A percentile compares a stretch with the other conserved stretches of the same genome.
Evolutionary conservation across 805 yeast genomes (phyloP).

Genomic region (Gaillardinia entomophila): DNA sequence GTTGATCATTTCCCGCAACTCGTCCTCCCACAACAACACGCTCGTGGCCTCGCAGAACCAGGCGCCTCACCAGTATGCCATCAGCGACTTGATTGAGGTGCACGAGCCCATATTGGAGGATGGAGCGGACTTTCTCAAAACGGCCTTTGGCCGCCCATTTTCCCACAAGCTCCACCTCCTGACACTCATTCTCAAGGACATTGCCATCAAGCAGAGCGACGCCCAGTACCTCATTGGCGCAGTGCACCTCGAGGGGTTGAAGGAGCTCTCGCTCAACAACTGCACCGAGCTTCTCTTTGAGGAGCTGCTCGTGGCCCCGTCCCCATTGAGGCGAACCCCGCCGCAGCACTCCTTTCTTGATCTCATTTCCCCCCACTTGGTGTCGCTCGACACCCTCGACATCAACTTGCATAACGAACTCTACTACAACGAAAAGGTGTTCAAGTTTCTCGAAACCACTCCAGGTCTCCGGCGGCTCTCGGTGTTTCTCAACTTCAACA

Average conservation of each 20-base stretch:
- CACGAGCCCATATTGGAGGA: conserved; percentile 4
- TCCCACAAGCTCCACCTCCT: conserved; percentile 2
- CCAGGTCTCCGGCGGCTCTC: conserved; percentile 2
- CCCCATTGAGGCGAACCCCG: conserved; percentile 6
- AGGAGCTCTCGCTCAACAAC: conserved; percentile 5
- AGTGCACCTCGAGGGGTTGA: conserved; percentile 3
- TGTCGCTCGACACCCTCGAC: conserved; percentile 2
- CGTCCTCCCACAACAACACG: background rate
- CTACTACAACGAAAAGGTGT: conserved; percentile 4
- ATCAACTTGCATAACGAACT: conserved; percentile 9
- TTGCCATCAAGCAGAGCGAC: conserved; percentile 5
- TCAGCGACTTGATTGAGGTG: conserved; percentile 1
- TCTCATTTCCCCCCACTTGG: conserved; percentile 3
- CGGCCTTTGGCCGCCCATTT: conserved; percentile 1
- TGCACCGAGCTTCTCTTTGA: conserved; percentile 7
- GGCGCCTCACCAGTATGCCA: background rate
- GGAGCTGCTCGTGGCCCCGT: background rate
- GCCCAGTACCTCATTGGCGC: conserved; percentile 1
- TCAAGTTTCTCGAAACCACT: conserved; percentile 2
- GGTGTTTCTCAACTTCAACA: conserved; percentile 3
- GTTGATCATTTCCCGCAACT: conserved; percentile 9
- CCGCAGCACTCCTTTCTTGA: conserved; percentile 5
- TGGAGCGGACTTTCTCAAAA: conserved; percentile 2
- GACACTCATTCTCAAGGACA: conserved; percentile 5
- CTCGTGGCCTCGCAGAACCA: background rate